phyloP scores from a whole-genome alignment of 495 filamentous ascomycete species.

The Melanomma pulvis-pyrius region DNA sequence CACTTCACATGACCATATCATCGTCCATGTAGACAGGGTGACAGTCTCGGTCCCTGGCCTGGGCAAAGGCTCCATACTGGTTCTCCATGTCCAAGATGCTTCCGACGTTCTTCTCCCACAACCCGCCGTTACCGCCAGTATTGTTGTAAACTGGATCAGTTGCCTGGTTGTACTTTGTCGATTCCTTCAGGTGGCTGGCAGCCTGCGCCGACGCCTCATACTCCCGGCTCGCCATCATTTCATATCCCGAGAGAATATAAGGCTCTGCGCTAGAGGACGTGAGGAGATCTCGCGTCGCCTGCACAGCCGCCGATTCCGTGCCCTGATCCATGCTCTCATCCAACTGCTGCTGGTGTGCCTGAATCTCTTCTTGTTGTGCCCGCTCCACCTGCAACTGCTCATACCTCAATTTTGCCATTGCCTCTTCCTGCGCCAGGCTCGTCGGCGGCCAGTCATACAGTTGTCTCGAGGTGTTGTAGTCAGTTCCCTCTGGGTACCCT shows the following conservation, averaged over 20 bases:
- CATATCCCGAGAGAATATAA: conserved; percentile 43
- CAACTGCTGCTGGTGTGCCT: conserved; percentile 29
- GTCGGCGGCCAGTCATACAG: conserved; percentile 40
- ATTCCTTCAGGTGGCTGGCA: conserved; percentile 34
- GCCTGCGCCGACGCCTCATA: conserved; percentile 37
- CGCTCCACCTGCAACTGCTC: conserved; percentile 36
- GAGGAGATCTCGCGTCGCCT: conserved; percentile 14
- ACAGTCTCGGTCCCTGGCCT: conserved; percentile 32
- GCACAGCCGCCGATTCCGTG: conserved; percentile 19
- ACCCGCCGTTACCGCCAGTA: conserved; percentile 8
- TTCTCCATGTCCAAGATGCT: conserved; percentile 44
- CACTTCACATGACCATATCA: conserved; percentile 38
- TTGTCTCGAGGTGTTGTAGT: conserved; percentile 32
- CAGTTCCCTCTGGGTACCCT: conserved; percentile 19
- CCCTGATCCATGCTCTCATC: conserved; percentile 27
- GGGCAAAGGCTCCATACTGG: conserved; percentile 42
- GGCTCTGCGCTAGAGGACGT: conserved; percentile 34
- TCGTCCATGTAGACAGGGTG: conserved; percentile 28
- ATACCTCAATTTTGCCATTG: conserved; percentile 44
- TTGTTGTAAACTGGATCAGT: conserved; percentile 41
- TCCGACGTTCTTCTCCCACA: conserved; percentile 35
- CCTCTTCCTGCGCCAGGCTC: conserved; percentile 45
- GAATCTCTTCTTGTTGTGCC: conserved; percentile 18
- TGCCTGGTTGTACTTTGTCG: conserved; percentile 40
- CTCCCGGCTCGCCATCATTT: conserved; percentile 39